phyloP scores from a whole-genome alignment of 2,329 filamentous ascomycete genomes.

The Tolypocladium amazonense region DNA sequence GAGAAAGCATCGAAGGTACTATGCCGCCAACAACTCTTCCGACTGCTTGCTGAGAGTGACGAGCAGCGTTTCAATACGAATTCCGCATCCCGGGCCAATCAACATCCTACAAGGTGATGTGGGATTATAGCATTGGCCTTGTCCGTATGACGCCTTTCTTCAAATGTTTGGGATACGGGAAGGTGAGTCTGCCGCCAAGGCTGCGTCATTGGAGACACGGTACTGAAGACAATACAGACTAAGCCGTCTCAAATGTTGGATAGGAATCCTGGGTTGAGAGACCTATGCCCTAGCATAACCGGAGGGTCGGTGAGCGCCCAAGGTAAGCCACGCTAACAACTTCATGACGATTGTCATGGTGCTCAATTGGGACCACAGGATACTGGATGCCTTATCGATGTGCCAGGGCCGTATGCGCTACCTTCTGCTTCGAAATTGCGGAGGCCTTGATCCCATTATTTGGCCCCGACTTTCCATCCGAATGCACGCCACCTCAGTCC shows the following conservation, averaged over 20 bases:
- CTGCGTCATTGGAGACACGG: neutral
- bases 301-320: constrained; percentile 84
- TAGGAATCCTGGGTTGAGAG: constrained; percentile 68
- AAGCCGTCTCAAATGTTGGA: constrained; percentile 75
- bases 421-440: constrained; percentile 79
- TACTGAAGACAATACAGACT: constrained; percentile 46
- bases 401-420: constrained; percentile 76
- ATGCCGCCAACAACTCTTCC: neutral
- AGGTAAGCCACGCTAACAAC: constrained; percentile 40
- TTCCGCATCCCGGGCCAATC: constrained; percentile 62
- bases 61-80: constrained; percentile 69
- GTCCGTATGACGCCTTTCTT: constrained; percentile 93
- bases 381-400: constrained; percentile 95
- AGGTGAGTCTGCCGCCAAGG: constrained; percentile 44
- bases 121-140: constrained; percentile 93
- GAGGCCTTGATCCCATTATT: constrained; percentile 85
- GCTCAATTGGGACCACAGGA: constrained; percentile 38
- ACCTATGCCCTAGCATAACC: constrained; percentile 92
- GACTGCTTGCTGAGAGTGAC: neutral
- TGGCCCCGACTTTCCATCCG: constrained; percentile 64
- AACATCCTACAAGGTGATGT: constrained; percentile 69
- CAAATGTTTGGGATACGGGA: constrained; percentile 78
- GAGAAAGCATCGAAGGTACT: constrained; percentile 80
- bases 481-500: constrained; percentile 57
- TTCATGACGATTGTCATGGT: neutral